Percentiles rank a stretch among this genome's conserved stretches.
Evolutionary conservation across 2,329 filamentous ascomycete species (phyloP).

Genomic region (Fusarium sp.): DNA sequence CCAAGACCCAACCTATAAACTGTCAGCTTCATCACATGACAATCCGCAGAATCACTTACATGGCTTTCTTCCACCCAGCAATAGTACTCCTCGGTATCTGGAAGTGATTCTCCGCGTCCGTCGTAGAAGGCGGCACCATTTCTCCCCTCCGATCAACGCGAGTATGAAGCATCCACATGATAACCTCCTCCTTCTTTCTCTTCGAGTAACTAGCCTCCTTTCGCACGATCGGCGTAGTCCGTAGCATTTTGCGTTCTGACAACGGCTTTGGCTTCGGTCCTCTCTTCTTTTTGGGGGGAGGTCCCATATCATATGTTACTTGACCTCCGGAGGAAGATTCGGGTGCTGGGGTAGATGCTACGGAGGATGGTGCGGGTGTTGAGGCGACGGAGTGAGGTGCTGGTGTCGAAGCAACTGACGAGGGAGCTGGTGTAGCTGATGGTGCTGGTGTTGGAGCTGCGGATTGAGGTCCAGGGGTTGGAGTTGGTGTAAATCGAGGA

Average conservation of each 20-base stretch:
- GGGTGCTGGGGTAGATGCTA: background rate
- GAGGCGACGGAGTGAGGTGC: background rate
- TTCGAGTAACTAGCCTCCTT: conserved; percentile 19
- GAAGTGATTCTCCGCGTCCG: conserved; percentile 14
- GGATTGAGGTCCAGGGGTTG: background rate
- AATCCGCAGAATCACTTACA: background rate
- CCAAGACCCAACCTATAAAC: background rate
- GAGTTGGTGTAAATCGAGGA: background rate
- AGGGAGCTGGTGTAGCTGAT: background rate
- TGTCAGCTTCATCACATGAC: background rate
- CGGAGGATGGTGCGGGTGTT: background rate
- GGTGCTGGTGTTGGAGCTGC: background rate
- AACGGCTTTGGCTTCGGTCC: conserved; percentile 20
- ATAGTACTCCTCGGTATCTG: conserved; percentile 21
- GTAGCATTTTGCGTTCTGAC: conserved; percentile 1
- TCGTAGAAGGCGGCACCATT: conserved; percentile 1
- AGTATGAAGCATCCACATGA: conserved; percentile 8
- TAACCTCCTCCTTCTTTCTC: conserved; percentile 16
- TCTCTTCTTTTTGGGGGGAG: conserved; percentile 3
- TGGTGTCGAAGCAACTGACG: background rate
- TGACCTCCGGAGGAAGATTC: background rate
- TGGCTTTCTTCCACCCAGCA: conserved; percentile 5
- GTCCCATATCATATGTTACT: background rate
- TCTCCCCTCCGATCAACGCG: background rate
- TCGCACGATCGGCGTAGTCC: conserved; percentile 9